phyloP scores from a whole-genome alignment of 2,329 filamentous ascomycete species.

The Epicoccum nigrum region DNA sequence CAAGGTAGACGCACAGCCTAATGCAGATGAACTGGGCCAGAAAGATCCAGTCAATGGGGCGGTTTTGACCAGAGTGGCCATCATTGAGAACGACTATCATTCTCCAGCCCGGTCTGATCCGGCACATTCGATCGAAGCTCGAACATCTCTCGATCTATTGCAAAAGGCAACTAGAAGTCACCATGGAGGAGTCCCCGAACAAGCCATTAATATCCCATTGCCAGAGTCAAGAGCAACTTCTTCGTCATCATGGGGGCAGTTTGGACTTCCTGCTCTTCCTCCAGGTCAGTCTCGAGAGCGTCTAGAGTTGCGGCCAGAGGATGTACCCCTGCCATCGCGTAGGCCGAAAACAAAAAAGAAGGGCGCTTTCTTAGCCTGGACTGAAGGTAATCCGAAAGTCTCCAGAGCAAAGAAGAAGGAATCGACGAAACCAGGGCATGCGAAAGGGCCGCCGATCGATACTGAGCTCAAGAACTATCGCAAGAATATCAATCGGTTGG shows the following conservation, averaged over 20 bases:
- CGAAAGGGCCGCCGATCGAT: neutral
- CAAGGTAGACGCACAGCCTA: too few relatives aligned
- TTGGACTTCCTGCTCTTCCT: too few relatives aligned
- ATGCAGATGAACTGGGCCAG: too few relatives aligned
- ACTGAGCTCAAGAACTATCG: constrained; percentile 1
- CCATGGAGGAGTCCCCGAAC: neutral
- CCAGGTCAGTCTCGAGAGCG: too few relatives aligned
- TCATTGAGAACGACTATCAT: too few relatives aligned
- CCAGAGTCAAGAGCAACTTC: neutral
- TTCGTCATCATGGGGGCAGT: too few relatives aligned
- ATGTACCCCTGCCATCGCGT: neutral
- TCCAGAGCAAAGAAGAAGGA: neutral
- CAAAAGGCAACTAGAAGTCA: too few relatives aligned
- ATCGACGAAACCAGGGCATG: neutral
- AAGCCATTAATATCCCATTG: neutral
- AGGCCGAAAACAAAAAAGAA: neutral
- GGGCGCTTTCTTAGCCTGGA: neutral
- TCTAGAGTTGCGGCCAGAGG: neutral
- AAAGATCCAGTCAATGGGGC: too few relatives aligned
- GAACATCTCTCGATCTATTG: too few relatives aligned
- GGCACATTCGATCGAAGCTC: too few relatives aligned
- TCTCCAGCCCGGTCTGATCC: too few relatives aligned
- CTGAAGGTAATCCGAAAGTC: neutral
- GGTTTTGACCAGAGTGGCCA: too few relatives aligned
- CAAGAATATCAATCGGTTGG: neutral